Conservation (phyloP, 2,329 filamentous ascomycete species). For the Colletotrichum sp. region DNA sequence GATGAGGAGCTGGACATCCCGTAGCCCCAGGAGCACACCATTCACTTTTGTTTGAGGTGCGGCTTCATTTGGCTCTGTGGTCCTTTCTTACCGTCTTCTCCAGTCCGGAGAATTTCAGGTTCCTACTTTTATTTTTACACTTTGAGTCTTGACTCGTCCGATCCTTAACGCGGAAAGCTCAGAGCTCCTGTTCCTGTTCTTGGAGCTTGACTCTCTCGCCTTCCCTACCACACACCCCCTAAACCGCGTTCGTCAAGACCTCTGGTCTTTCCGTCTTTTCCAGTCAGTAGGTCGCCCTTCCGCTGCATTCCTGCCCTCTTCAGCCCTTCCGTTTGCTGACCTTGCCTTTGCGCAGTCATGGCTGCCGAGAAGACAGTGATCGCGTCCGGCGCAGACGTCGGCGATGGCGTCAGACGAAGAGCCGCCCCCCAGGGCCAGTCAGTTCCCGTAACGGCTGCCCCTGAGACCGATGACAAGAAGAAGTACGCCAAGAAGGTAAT, state of each 20-base stretch:
- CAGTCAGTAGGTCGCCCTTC: neutral
- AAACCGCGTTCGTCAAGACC: conserved; percentile 10
- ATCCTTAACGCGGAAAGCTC: conserved; percentile 22
- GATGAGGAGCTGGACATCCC: conserved; percentile 10
- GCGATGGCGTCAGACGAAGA: conserved; percentile 62
- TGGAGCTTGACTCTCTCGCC: conserved; percentile 10
- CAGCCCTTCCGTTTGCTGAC: conserved; percentile 8
- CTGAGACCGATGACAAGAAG: conserved; percentile 65
- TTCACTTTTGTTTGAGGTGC: neutral
- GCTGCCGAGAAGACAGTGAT: conserved; percentile 59
- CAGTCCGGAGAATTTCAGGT: neutral
- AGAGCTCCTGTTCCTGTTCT: conserved; percentile 24
- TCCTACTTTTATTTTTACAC: neutral
- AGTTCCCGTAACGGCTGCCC: conserved; percentile 36
- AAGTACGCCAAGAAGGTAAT: conserved; percentile 62
- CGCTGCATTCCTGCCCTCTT: neutral
- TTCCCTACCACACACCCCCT: neutral
- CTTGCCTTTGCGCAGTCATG: conserved; percentile 42
- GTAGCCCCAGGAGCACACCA: neutral
- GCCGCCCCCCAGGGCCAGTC: conserved; percentile 51
- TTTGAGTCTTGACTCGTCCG: conserved; percentile 25
- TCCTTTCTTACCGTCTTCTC: conserved; percentile 5
- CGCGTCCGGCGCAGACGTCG: conserved; percentile 65
- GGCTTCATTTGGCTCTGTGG: neutral
- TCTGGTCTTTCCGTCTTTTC: conserved; percentile 5